Evolutionary conservation across 2,329 filamentous ascomycete genomes (phyloP).

Genomic region (Ceratocystis harringtonii): DNA sequence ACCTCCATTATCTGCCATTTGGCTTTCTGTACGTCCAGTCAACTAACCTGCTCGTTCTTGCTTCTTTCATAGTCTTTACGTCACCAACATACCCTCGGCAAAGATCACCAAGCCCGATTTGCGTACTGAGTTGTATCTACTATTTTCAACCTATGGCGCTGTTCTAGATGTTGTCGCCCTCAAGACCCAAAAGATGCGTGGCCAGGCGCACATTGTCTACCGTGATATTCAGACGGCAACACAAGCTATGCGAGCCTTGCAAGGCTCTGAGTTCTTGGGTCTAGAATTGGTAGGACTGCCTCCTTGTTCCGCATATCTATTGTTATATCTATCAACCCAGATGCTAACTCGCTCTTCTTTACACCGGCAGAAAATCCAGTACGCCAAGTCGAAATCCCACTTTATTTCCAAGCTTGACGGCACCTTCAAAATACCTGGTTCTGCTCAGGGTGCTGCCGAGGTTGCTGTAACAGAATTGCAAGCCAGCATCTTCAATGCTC

Average conservation of each 20-base stretch:
- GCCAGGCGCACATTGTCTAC: conserved; percentile 87
- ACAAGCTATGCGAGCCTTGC: conserved; percentile 77
- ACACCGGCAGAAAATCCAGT: conserved; percentile 67
- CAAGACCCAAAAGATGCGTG: conserved; percentile 83
- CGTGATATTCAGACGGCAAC: conserved; percentile 82
- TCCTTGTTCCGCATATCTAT: neutral
- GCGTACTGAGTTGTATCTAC: conserved; percentile 72
- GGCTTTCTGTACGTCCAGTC: neutral
- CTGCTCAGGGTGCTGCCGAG: conserved; percentile 34
- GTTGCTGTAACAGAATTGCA: conserved; percentile 58
- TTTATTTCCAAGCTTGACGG: conserved; percentile 84
- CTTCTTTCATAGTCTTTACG: conserved; percentile 53
- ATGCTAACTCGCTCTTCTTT: neutral
- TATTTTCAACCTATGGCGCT: conserved; percentile 86
- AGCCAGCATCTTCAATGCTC: conserved; percentile 65
- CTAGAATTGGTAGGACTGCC: conserved; percentile 55
- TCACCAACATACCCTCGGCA: conserved; percentile 69
- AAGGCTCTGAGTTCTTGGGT: conserved; percentile 76
- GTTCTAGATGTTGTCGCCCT: conserved; percentile 84
- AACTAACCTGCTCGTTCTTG: neutral
- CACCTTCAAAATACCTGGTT: conserved; percentile 58
- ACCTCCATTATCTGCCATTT: neutral
- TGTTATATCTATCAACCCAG: neutral
- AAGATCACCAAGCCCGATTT: conserved; percentile 85
- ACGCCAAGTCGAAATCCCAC: conserved; percentile 79